These are phyloP conservation scores for Raphanus raphanistrum DNA, from an alignment of 345 rosid genomes.

Conservation along the genomic window DNA sequence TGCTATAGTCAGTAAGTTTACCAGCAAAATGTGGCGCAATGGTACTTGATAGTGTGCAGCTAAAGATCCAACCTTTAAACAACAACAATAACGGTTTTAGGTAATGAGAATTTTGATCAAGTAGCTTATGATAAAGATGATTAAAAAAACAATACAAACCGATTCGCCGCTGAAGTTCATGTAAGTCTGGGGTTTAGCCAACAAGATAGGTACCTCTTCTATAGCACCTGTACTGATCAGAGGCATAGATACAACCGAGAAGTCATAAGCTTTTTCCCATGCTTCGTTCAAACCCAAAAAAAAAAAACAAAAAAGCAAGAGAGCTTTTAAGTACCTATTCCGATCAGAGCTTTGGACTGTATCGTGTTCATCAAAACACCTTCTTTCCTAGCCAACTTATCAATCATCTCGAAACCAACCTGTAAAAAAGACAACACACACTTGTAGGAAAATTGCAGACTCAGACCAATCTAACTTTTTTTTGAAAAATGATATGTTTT, in stretches of 20 bases:
- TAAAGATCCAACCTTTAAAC: constrained; percentile 79
- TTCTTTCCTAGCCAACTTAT: constrained; percentile 59
- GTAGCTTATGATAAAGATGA: background rate
- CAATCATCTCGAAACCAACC: constrained; percentile 96
- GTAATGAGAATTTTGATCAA: background rate
- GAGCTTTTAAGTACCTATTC: constrained; percentile 64
- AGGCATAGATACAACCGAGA: constrained; percentile 26
- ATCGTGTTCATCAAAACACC: constrained; percentile 71
- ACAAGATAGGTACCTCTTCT: constrained; percentile 76
- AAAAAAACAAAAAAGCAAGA: background rate
- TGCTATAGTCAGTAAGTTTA: constrained; percentile 29
- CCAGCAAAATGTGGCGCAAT: constrained; percentile 80
- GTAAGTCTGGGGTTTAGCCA: constrained; percentile 90
- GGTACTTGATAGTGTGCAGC: constrained; percentile 93
- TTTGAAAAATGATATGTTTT: background rate
- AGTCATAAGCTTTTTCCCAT: constrained; percentile 29
- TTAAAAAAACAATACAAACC: constrained; percentile 46
- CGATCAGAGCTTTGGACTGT: constrained; percentile 84
- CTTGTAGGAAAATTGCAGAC: constrained; percentile 4
- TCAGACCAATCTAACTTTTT: background rate
- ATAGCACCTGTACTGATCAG: constrained; percentile 77
- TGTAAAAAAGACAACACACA: constrained; percentile 33
- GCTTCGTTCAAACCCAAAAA: background rate
- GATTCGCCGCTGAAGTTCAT: constrained; percentile 96
- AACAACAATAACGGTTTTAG: constrained; percentile 9